Base-by-base conservation (phyloP, 2,329 filamentous ascomycete genomes). In the Calonectria hawksworthii region DNA sequence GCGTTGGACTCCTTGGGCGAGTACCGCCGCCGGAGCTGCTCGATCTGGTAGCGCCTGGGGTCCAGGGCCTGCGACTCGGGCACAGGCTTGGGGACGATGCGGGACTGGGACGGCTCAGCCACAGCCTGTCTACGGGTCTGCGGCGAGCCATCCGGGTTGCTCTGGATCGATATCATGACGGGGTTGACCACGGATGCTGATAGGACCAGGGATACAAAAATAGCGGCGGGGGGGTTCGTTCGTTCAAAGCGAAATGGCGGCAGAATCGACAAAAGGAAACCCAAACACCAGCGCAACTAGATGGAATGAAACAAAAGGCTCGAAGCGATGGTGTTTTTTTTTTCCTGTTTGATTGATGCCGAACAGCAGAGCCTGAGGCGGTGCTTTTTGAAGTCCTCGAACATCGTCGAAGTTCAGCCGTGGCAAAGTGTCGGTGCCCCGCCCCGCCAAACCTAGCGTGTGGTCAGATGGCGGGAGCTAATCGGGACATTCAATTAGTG, bases 1-100 rank as follows among this genome's bases (percentile, higher is more conserved):
- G 86, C 80, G 18, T 81, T 85, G 14, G 85, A 84, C 74, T 90
- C 87, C 64, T 84, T 86, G 9, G 89, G 87, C 1, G 86, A 87
- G 83, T 92, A 96, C 41, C 95, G 90, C 76, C 91, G 91, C 79
- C 91, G 89, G 75, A 96, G 86, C 86, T 97, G 95, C 75, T 90
- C 90, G 66, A 96, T 85, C 83, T 97, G 94, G 82, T 95, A 97
- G 72, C 90, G 90, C 77, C 94, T 89, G 9, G 94, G 94, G 82
- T 96, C 91, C 74, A 92, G 88, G 36, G 87, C 83, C 84, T 95
- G 93, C 14, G 90, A 88, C 73, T 89, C 87, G 9, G 94, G 91
- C 3, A 94, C 86, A 14, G 94, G 94, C 81, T 92, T 93, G 73
- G 90, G 83, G 38, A 94, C 90, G 26, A 93, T 85, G 73, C 89